Base-by-base conservation (phyloP, 2,329 filamentous ascomycete genomes). In the Claviceps humidiphila region DNA sequence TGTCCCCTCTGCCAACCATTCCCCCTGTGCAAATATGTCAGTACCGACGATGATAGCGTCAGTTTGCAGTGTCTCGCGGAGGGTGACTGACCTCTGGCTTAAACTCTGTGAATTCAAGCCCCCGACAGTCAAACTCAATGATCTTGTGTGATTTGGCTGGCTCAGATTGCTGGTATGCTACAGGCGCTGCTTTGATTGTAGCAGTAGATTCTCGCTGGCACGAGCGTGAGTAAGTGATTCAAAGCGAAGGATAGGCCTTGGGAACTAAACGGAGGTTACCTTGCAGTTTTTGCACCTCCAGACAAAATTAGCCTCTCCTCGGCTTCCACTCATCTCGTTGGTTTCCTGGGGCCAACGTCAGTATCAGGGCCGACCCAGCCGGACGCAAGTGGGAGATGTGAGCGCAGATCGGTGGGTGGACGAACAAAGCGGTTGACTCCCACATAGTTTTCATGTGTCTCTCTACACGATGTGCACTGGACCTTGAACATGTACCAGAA, bases 221-320 rank as follows among this genome's bases (percentile, higher is more conserved):
- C 34, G 16, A 6, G 5, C 34, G 34, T 26, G 14, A 51, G 20
- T 39, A 16, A 44, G 30, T 17, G 30, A 20, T 13, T 14, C 1
- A 8, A 17, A 14, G 17, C 1, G 17, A 39, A 14, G 11, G 8
- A 16, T 14, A 2, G 5, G 4, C 42, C 3, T 11, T 26, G 37
- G n/a, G 37, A 8, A 8, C n/a, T 5, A 5, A 7, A 8, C 4
- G 17, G 5, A 39, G 2, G 22, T 6, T 59, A 93, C 89, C 80
- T 93, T 94, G 82, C 93, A 98, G 66, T 93, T 91, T 71, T 94
- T 95, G 78, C 93, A 98, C 68, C 83, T 90, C 91, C 93, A 98
- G n/a, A 98, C 93, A 69, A 98, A 98, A 69, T 97, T 97, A 55
- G 93, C 93, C 69, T 97, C 90, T 58, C 93, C 93, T 63, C 89